Evolutionary conservation across 352 stramenopile genomes (phyloP).

Genomic region (Blastocystis sp.): DNA sequence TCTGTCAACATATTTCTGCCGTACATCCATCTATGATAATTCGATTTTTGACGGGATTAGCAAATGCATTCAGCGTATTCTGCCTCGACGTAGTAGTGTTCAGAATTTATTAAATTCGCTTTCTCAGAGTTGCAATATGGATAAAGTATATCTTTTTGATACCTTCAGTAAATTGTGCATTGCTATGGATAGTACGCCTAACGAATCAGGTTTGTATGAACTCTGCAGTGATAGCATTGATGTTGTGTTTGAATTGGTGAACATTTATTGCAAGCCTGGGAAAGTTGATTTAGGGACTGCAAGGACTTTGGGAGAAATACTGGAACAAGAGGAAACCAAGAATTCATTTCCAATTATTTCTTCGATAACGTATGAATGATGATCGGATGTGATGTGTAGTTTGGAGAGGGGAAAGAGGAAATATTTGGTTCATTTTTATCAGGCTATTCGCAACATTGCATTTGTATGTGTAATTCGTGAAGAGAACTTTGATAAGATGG

Average conservation of each 20-base stretch:
- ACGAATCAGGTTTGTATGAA: constrained; percentile 54
- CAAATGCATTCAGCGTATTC: constrained; percentile 60
- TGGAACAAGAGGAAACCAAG: not conserved
- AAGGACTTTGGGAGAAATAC: not conserved
- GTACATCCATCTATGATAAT: constrained; percentile 66
- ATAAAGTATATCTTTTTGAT: constrained; percentile 67
- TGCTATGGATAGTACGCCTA: constrained; percentile 57
- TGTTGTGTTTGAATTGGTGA: constrained; percentile 56
- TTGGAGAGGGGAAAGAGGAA: constrained; percentile 59
- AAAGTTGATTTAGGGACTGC: no score
- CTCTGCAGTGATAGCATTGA: constrained; percentile 67
- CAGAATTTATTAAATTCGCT: constrained; percentile 65
- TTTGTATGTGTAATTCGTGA: constrained; percentile 61
- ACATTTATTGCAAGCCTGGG: constrained; percentile 22
- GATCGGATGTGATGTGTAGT: not conserved
- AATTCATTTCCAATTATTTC: not conserved
- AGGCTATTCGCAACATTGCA: constrained; percentile 49
- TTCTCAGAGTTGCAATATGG: constrained; percentile 63
- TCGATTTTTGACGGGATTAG: constrained; percentile 65
- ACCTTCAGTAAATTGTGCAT: constrained; percentile 65
- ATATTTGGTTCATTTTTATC: constrained; percentile 62
- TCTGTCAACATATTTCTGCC: constrained; percentile 33
- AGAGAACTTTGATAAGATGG: constrained; percentile 63
- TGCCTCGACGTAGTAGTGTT: constrained; percentile 40
- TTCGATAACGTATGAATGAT: constrained; percentile 25